Evolutionary conservation across 257 asterid species (phyloP), one percentile per base, ranked within the genome.

Genomic region (Avicennia marina): DNA sequence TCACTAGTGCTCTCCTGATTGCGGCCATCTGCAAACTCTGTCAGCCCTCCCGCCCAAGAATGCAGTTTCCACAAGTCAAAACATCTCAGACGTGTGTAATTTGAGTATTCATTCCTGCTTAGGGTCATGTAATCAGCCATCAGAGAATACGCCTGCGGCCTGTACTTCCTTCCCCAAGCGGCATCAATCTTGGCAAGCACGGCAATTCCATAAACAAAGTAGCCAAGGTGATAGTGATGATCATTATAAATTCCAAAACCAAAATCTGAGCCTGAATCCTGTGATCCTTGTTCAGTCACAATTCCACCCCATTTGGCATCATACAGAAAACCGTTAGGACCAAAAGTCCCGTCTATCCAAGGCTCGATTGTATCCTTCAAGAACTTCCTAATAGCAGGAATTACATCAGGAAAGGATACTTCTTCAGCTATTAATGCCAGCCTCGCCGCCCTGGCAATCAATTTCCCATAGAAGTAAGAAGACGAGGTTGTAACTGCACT

Each of bases 41-140:
- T 91, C 43, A 91, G 57, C 56, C 98, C 98, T 10, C 95, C 94
- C 4, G 96, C 96, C 98, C 96, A 88, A 56, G 98, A 91, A 78
- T 88, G 98, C 67, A 91, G 51, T 53, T 77, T 74, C 95, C 95
- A 91, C 39, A 74, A 21, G 57, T 91, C 98, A 26, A 85, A 91
- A 53, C 95, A 83, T 62, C 98, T 83, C 81, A 91, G 39, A 12
- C 88, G 85, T 3, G 96, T 69, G 62, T 85, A 91, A 13, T 53
- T 53, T 2, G 95, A 80, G 63, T 75, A 65, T 15, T 70, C 56
- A 7, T 62, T 67, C 61, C 67, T 81, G 71, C 84, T 84, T 45
- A 80, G 63, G 76, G 78, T 91, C 96, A 91, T 83, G 20, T 33
- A 85, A 70, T 91, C 96, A 15, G 95, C 95, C 95, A 91, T 75